Evolutionary conservation across 1,139 yeast genomes (phyloP), one percentile per base, ranked within the genome.

Genomic region (Candida tetrigidarum): DNA sequence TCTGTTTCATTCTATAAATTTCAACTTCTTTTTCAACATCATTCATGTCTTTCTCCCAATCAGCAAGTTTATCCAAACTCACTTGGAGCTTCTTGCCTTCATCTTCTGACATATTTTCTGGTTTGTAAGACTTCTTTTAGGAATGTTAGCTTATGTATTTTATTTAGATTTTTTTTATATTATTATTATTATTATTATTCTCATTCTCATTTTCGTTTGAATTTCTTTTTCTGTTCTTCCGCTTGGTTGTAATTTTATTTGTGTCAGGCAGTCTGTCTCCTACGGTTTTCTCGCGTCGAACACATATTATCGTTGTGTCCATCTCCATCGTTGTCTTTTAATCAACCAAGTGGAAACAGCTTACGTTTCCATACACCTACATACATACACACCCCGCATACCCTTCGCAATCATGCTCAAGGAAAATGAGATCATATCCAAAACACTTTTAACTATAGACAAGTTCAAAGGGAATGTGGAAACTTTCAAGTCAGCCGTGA

Each of bases 21-120:
- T 70, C 89, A 12, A 80, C 78, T 33, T 82, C 80, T 45, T 72
- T 69, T 50, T 84, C 90, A 16, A 81, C 80, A 30, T 58, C 54
- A 44, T 76, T 83, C 73, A 83, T 74, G 38, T 75, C 73, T 39
- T 68, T 69, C 57, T 84, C 89, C 57, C 84, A 75, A 18, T 69
- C 68, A 4, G 87, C 84, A 43, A 84, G 63, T 23, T 66, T 66
- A 12, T 53, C 49, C 39, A 62, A 52, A 29, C 55, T 47, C 30
- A 47, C 37, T 39, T 56, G 61, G 11, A 59, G 52, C 15, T 42
- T 41, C 23, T 44, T 41, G 10, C 47, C 38, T 27, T 45, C 50
- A n/a, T 42, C 44, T 23, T 30, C 39, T 29, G 48, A 27, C 45
- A 39, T 45, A 4, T 34, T 29, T 23, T 12, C 8, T 37, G n/a